A percentile compares a stretch with the other conserved stretches of the same genome.
Conservation (phyloP, 2,329 filamentous ascomycete species). For the Fusarium buxicola region DNA sequence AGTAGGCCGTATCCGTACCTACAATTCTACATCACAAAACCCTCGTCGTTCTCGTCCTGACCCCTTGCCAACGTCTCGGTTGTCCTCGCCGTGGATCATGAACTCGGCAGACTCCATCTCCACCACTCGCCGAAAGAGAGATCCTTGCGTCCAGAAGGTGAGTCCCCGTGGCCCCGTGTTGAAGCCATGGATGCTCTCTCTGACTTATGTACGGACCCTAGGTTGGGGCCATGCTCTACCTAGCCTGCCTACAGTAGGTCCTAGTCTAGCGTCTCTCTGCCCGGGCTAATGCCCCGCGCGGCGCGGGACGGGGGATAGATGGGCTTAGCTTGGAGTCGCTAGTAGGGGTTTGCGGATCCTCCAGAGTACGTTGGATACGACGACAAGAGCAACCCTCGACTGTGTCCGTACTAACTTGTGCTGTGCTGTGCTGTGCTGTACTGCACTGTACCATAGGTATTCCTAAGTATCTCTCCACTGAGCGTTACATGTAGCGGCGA, state of each 20-base stretch:
- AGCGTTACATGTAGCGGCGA: neutral
- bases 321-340: neutral
- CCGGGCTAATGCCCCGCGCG: slow-evolving; percentile 7
- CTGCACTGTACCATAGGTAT: neutral
- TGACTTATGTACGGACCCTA: too few relatives aligned
- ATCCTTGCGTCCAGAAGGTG: slow-evolving; percentile 6
- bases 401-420: too few relatives aligned
- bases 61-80: neutral
- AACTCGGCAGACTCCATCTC: neutral
- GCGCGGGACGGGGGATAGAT: slow-evolving; percentile 5
- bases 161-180: too few relatives aligned
- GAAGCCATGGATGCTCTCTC: slow-evolving; percentile 11
- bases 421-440: too few relatives aligned
- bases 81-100: neutral
- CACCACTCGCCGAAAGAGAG: neutral
- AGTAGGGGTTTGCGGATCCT: neutral
- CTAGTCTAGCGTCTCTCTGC: neutral
- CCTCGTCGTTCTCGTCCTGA: neutral
- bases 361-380: neutral
- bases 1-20: too few relatives aligned
- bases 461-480: neutral
- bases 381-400: too few relatives aligned
- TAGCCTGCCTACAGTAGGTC: too few relatives aligned
- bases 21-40: neutral
- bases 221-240: slow-evolving; percentile 2